Conservation (phyloP, 148 eudicot genomes). For the Arctostaphylos glauca region DNA sequence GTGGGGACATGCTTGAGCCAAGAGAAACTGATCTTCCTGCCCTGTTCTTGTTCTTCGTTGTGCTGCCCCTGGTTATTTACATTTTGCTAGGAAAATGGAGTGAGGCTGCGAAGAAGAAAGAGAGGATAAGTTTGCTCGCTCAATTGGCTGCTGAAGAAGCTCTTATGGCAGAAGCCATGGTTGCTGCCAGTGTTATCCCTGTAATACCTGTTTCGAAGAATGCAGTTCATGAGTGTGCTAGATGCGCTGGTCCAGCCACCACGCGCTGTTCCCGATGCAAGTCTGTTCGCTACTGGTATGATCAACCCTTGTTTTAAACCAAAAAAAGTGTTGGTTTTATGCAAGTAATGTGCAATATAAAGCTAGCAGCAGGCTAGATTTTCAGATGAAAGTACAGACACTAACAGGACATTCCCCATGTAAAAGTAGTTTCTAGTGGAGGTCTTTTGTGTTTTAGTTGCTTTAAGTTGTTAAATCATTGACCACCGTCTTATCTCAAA, state of each 20-base stretch:
- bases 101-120: conserved; percentile 62
- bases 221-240: conserved; percentile 66
- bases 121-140: conserved; percentile 58
- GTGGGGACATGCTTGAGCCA: conserved; percentile 93
- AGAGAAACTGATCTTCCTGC: conserved; percentile 81
- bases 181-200: conserved; percentile 53
- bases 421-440: neutral
- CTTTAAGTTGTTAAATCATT: neutral
- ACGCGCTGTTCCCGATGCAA: conserved; percentile 96
- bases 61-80: conserved; percentile 75
- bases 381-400: neutral
- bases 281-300: conserved; percentile 90
- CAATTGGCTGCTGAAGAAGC: conserved; percentile 59
- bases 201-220: conserved; percentile 41
- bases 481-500: neutral
- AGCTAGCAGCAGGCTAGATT: neutral
- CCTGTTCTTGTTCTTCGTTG: conserved; percentile 75
- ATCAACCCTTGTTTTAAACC: conserved; percentile 6
- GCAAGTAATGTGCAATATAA: neutral
- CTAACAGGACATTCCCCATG: neutral
- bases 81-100: conserved; percentile 91
- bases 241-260: conserved; percentile 66
- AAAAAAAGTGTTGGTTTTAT: neutral
- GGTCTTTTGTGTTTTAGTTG: neutral
- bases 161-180: conserved; percentile 52